Evolutionary conservation across 192 early-diverging fungal genomes (phyloP).

Genomic region (Martensiomyces pterosporus): DNA sequence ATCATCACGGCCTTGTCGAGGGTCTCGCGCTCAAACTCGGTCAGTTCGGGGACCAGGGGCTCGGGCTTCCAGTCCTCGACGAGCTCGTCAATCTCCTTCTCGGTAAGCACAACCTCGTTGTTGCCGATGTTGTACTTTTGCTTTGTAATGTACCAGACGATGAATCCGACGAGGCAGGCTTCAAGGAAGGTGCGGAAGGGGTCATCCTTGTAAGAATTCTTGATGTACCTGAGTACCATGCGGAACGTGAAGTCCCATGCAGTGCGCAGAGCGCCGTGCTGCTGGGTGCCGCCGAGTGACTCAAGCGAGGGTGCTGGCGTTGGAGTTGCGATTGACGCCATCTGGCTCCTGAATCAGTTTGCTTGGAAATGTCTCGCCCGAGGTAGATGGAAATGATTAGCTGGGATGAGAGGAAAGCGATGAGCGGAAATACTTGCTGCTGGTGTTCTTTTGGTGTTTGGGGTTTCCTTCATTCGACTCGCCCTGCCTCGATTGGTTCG

Average conservation of each 20-base stretch:
- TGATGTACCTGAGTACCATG: constrained; percentile 77
- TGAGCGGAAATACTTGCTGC: no score
- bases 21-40: constrained; percentile 64
- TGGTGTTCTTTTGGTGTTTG: no score
- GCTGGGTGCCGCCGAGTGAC: background rate
- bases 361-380: no score
- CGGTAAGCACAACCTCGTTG: constrained; percentile 72
- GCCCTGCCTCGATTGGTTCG: no score
- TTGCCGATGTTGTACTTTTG: constrained; percentile 76
- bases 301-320: no score
- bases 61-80: constrained; percentile 95
- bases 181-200: constrained; percentile 85
- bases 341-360: no score
- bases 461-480: no score
- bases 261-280: constrained; percentile 28
- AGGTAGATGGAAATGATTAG: no score
- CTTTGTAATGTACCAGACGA: constrained; percentile 82
- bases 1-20: constrained; percentile 77
- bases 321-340: no score
- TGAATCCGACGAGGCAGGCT: constrained; percentile 75
- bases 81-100: constrained; percentile 94
- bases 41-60: constrained; percentile 76
- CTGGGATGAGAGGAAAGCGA: no score
- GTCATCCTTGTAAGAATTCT: constrained; percentile 91
- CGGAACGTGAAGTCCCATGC: constrained; percentile 52